Percentiles rank a stretch among this genome's conserved stretches.
Evolutionary conservation across 192 early-diverging fungal genomes (phyloP).

Genomic region (Lobosporangium transversale): DNA sequence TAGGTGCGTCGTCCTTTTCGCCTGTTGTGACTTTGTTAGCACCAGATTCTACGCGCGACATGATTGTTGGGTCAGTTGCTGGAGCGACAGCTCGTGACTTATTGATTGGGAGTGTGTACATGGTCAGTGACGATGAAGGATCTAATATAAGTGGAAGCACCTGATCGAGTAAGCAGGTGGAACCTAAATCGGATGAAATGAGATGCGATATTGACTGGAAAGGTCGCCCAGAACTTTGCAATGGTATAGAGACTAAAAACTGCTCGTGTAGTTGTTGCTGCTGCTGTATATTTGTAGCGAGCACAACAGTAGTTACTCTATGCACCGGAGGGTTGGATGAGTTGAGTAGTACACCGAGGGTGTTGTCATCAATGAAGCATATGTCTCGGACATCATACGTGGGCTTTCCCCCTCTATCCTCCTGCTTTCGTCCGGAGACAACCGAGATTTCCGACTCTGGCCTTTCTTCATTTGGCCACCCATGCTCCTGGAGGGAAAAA

Average conservation of each 20-base stretch:
- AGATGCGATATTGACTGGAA: background rate
- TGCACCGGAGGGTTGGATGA: background rate
- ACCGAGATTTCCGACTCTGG: background rate
- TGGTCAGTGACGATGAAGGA: background rate
- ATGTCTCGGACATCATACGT: constrained; percentile 15
- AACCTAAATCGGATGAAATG: background rate
- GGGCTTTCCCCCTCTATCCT: background rate
- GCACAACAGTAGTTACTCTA: background rate
- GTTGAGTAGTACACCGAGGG: constrained; percentile 7
- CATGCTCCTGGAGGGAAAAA: constrained; percentile 19
- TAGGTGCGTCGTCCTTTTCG: no score
- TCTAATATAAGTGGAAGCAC: no score
- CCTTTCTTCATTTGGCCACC: background rate
- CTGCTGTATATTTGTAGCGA: no score
- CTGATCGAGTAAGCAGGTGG: background rate
- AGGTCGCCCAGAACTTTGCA: constrained; percentile 8
- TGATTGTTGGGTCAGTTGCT: background rate
- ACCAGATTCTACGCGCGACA: background rate
- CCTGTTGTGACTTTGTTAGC: no score
- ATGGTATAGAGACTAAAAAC: constrained; percentile 11
- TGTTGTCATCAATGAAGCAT: constrained; percentile 16
- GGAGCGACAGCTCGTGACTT: background rate
- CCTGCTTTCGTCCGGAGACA: background rate
- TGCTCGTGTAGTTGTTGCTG: background rate
- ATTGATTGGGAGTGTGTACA: constrained; percentile 3